These are phyloP conservation scores for Hawksworthiomyces lignivorus DNA, from an alignment of 2,329 filamentous ascomycete species.

Conservation along the genomic window DNA sequence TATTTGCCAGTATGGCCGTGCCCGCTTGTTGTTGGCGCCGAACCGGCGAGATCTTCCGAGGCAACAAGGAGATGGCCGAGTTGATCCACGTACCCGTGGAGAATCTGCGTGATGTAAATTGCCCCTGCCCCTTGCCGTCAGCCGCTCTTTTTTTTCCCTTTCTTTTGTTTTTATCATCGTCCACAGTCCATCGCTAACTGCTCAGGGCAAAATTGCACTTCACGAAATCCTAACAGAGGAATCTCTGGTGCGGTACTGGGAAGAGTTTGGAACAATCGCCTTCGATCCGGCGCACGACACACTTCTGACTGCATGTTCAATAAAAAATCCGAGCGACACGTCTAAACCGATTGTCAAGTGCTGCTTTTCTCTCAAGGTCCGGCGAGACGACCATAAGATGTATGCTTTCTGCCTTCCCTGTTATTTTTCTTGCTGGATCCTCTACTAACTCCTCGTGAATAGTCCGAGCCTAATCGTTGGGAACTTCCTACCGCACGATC, in stretches of 20 bases:
- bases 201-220: conserved; percentile 84
- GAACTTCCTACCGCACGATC: conserved; percentile 87
- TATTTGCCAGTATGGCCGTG: conserved; percentile 98
- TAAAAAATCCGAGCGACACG: conserved; percentile 71
- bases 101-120: conserved; percentile 69
- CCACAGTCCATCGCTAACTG: conserved; percentile 2
- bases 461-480: conserved; percentile 93
- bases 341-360: conserved; percentile 73
- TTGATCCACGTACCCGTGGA: conserved; percentile 90
- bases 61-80: conserved; percentile 98
- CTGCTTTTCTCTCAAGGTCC: conserved; percentile 96
- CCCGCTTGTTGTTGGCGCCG: conserved; percentile 95
- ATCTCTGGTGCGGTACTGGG: conserved; percentile 94
- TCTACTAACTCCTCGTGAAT: conserved; percentile 23
- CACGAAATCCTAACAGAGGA: conserved; percentile 96
- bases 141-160: not conserved
- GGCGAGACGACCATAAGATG: conserved; percentile 93
- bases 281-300: conserved; percentile 93
- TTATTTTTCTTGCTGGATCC: not conserved
- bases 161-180: conserved; percentile 9
- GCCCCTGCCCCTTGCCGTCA: not conserved
- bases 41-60: conserved; percentile 93
- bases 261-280: conserved; percentile 96
- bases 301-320: conserved; percentile 82
- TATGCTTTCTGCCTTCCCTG: conserved; percentile 39